Evolutionary conservation across 306 rosid species (phyloP), one percentile per base, ranked within the genome.

Genomic region (Urtica urens): DNA sequence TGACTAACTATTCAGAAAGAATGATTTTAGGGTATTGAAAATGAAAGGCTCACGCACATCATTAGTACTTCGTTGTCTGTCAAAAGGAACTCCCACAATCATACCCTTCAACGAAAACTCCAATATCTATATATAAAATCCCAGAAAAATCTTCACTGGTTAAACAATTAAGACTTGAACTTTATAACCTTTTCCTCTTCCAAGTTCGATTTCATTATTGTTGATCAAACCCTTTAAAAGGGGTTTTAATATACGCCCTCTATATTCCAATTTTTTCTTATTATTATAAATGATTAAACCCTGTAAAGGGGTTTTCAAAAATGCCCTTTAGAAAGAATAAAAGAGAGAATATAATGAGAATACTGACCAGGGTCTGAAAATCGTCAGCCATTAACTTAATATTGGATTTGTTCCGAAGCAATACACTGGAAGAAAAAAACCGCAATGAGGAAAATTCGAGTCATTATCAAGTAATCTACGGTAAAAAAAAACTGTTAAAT

Each of bases 51-150:
- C 57, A n/a, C n/a, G n/a, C n/a, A 84, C 95, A 11, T 77, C 66
- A 25, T 55, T 2, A 35, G 57, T 10, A 53, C 58, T 37, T 10
- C 70, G 53, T 23, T 40, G 59, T 40, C 51, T 34, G 21, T 61
- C 57, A 11, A 59, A 71, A 48, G 94, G 84, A 65, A 40, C 34
- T 16, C 99, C 99, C 52, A 90, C 75, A 51, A 90, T 66, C 41
- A 90, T 74, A 20, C 85, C 92, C 57, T 52, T 70, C 66, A 85
- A 44, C 40, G 87, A 79, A 23, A 72, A 66, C 39, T 69, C 61
- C 38, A 85, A 71, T 30, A 74, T 64, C 97, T 88, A 30, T 27
- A 85, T 76, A 72, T 5, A 64, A 12, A 60, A 55, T 59, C 39
- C 39, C 52, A 40, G 41, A 30, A 54, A 41, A 18, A 28, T 28